Evolutionary conservation across 345 rosid genomes (phyloP).

Genomic region (Aurinia saxatilis): DNA sequence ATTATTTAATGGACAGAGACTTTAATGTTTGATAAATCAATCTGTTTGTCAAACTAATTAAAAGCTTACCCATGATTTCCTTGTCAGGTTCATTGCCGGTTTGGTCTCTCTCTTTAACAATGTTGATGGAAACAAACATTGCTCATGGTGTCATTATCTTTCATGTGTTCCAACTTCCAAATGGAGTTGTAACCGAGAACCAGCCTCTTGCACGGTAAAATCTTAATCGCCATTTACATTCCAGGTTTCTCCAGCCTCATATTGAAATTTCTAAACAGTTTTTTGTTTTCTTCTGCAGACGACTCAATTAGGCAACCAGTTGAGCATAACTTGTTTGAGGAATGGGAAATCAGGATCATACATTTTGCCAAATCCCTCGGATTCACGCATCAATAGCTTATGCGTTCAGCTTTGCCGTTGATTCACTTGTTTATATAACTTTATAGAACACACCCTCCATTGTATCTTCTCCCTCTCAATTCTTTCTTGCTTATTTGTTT

Average conservation of each 20-base stretch:
- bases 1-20: not conserved
- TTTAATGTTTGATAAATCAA: too few species aligned
- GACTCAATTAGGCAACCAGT: conserved; percentile 50
- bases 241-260: not conserved
- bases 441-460: not conserved
- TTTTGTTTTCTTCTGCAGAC: conserved; percentile 40
- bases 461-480: not conserved
- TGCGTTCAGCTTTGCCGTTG: conserved; percentile 58
- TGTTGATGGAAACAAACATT: conserved; percentile 78
- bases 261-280: not conserved
- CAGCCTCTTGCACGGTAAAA: conserved; percentile 61
- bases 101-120: conserved; percentile 66
- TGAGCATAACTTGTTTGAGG: conserved; percentile 61
- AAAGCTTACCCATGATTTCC: not conserved
- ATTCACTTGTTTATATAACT: conserved; percentile 3
- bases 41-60: too few species aligned
- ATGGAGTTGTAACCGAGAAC: conserved; percentile 78
- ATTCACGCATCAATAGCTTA: conserved; percentile 43
- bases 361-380: conserved; percentile 33
- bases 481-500: conserved; percentile 6
- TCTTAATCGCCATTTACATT: not conserved
- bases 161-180: conserved; percentile 83
- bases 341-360: conserved; percentile 49
- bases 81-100: conserved; percentile 50
- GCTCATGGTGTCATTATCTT: conserved; percentile 96